Conservation (phyloP, 2,329 filamentous ascomycete species). For the Sporothrix pallida region DNA sequence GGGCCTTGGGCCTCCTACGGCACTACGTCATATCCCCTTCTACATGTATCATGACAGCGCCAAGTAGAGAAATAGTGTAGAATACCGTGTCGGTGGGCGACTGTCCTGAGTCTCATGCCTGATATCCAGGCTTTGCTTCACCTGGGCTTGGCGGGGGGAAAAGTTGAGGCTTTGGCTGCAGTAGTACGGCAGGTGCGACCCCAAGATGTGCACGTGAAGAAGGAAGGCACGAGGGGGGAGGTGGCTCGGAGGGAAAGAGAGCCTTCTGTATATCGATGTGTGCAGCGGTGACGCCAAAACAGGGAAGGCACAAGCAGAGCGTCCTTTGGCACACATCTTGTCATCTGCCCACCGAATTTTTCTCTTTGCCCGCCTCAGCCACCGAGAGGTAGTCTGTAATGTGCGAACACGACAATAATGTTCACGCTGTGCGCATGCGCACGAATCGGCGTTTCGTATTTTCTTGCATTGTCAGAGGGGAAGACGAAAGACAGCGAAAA, state of each 20-base stretch:
- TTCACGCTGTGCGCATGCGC: background rate
- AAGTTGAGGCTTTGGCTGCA: slow-evolving; percentile 6
- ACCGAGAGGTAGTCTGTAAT: background rate
- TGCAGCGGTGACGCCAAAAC: background rate
- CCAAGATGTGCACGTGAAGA: background rate
- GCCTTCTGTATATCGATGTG: background rate
- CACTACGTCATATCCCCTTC: slow-evolving; percentile 14
- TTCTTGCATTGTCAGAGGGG: background rate
- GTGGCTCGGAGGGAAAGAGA: background rate
- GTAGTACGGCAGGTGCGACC: slow-evolving; percentile 2
- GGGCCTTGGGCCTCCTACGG: background rate
- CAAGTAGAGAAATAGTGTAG: background rate
- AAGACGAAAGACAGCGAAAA: background rate
- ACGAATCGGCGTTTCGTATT: background rate
- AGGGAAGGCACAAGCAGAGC: background rate
- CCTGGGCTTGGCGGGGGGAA: background rate
- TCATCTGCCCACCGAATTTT: background rate
- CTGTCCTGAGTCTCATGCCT: background rate
- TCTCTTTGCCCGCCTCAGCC: background rate
- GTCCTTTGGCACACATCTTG: background rate
- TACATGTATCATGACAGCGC: slow-evolving; percentile 6
- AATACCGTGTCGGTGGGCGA: background rate
- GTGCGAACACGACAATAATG: background rate
- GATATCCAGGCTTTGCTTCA: slow-evolving; percentile 7
- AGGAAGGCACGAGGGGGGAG: background rate